Conservation (phyloP, 306 rosid species). For the Vachellia collinsii region DNA sequence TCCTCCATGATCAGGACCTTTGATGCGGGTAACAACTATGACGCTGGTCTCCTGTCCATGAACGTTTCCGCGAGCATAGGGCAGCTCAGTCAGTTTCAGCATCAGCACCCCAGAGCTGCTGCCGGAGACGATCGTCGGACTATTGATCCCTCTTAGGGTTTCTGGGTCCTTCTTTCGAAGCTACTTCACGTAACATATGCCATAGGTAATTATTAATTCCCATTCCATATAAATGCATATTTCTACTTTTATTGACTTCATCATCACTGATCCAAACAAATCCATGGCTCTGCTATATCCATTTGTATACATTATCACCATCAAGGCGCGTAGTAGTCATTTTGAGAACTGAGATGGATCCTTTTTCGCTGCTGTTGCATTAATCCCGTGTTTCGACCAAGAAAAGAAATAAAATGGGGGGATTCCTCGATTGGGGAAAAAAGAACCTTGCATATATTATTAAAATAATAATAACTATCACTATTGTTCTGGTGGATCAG, state of each 20-base stretch:
- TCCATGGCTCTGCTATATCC: background rate
- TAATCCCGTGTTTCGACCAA: background rate
- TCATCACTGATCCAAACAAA: background rate
- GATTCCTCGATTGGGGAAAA: background rate
- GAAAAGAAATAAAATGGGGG: background rate
- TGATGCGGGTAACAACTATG: slow-evolving; percentile 59
- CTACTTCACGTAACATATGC: slow-evolving; percentile 23
- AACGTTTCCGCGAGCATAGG: slow-evolving; percentile 79
- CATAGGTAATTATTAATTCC: slow-evolving; percentile 22
- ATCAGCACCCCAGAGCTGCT: slow-evolving; percentile 75
- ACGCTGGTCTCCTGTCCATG: slow-evolving; percentile 75
- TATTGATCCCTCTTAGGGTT: slow-evolving; percentile 79
- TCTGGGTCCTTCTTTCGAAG: background rate
- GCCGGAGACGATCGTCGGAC: slow-evolving; percentile 76
- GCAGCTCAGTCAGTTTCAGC: slow-evolving; percentile 76
- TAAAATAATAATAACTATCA: background rate
- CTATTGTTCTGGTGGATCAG: background rate
- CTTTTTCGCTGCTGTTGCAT: background rate
- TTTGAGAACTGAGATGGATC: slow-evolving; percentile 1
- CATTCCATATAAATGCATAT: background rate
- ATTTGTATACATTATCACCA: background rate
- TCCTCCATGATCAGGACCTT: slow-evolving; percentile 43
- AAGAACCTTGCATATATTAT: background rate
- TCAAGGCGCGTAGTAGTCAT: background rate
- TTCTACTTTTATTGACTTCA: background rate